phyloP scores from a whole-genome alignment of 1,139 yeast genomes.

The Sugiyamaella japonica region DNA sequence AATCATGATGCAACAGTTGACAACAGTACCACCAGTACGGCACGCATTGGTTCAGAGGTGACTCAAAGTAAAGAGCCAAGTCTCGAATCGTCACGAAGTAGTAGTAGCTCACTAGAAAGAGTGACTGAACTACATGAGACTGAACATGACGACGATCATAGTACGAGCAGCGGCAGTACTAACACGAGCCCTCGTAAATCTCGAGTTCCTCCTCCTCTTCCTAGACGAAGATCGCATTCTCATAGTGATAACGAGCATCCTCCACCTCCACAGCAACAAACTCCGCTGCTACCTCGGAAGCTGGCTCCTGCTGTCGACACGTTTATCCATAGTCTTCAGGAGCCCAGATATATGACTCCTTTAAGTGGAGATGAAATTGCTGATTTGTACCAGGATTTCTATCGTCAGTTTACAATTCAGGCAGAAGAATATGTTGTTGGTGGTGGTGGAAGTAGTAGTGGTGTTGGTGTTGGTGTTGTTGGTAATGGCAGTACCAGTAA shows the following conservation, averaged over 20 bases:
- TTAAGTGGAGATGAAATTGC: conserved; percentile 54
- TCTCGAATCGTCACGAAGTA: conserved; percentile 11
- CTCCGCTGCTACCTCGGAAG: conserved; percentile 16
- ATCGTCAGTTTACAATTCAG: conserved; percentile 40
- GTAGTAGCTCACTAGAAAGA: conserved; percentile 12
- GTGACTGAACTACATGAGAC: conserved; percentile 9
- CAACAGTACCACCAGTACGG: neutral
- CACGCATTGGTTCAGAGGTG: neutral
- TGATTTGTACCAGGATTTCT: conserved; percentile 55
- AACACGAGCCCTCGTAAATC: neutral
- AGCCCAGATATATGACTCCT: conserved; percentile 57
- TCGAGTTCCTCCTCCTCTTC: conserved; percentile 19
- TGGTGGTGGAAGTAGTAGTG: no score
- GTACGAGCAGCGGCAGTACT: neutral
- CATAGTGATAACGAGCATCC: neutral
- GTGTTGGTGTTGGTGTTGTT: no score
- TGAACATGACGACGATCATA: neutral
- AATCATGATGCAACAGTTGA: neutral
- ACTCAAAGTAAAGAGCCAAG: conserved; percentile 8
- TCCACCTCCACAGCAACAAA: neutral
- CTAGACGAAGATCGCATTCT: conserved; percentile 15
- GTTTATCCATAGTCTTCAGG: conserved; percentile 53
- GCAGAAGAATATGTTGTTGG: conserved; percentile 34
- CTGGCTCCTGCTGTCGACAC: conserved; percentile 38
- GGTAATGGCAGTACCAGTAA: neutral